Base-by-base conservation (phyloP, 768 basidiomycete species). In the Termitomyces sp. region DNA sequence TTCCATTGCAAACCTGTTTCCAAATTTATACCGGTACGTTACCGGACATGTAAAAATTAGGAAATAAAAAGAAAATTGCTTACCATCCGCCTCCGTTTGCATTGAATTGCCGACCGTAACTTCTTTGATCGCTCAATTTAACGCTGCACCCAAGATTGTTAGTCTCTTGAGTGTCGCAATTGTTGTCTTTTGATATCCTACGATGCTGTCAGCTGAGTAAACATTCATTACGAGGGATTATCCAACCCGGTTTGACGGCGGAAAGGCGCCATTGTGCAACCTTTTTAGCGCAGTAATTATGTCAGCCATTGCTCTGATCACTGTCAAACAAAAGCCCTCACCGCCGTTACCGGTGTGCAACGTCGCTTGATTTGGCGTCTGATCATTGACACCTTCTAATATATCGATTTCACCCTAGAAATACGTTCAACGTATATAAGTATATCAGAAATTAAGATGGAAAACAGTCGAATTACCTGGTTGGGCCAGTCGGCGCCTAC, bases 91-190 rank as follows among this genome's bases (percentile, higher is more conserved):
- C 87, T 6, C 85, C 85, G 41, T 75, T 74, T 41, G 52, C 59
- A 64, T 88, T 87, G 70, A 88, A 83, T 1, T 65, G 65, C 3
- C 84, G 78, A 0, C 86, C 86, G 63, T 77, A 87, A 64, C 78
- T 84, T 59, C 75, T 69, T 1, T 70, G 29, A 44, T 77, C 74
- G 37, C 63, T 66, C 8, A 72, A 63, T 31, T 70, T 64, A 18
- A 87, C 85, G 10, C 82, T 80, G 62, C 86, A 87, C 0, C 85
- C 85, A 1, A 75, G 67, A 58, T 87, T 86, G 47, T 74, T 72
- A 26, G 73, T 79, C 4, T 69, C 76, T 31, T 69, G 71, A 24
- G 69, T 69, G 62, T 84, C 73, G 65, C 85, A 88, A 65, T 86
- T 75, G 50, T 73, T 74, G 20, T 66, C 67, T 0, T 67, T 61